Evolutionary conservation across 176 grass and related monocot species (phyloP).

Genomic region (Hsuehochloa calcarea): DNA sequence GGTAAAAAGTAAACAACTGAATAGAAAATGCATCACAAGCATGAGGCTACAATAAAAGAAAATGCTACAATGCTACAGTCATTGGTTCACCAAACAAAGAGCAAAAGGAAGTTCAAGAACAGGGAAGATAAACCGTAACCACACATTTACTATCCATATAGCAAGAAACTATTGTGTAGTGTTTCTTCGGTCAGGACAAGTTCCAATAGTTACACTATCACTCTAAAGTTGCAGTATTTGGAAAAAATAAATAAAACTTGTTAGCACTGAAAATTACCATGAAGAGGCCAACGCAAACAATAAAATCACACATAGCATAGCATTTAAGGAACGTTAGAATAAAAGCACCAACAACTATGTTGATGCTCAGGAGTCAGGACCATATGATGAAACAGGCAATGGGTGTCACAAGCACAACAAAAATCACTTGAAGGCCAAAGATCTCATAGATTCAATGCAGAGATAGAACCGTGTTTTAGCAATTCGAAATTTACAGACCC

Average conservation of each 20-base stretch:
- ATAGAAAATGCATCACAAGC: not conserved
- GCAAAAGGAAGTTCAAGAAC: not conserved
- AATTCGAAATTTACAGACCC: constrained; percentile 59
- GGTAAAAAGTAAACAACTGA: constrained; percentile 20
- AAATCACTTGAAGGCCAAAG: not conserved
- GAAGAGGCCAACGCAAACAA: not conserved
- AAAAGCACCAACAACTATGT: not conserved
- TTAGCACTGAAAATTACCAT: not conserved
- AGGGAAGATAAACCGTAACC: not conserved
- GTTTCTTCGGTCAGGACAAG: not conserved
- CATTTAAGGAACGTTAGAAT: not conserved
- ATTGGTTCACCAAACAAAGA: not conserved
- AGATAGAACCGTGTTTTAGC: not conserved
- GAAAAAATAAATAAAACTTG: not conserved
- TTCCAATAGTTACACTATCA: not conserved
- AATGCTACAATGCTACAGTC: not conserved
- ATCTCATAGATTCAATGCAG: not conserved
- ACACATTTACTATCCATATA: not conserved
- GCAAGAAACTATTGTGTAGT: constrained; percentile 3
- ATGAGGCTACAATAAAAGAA: not conserved
- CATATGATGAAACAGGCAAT: not conserved
- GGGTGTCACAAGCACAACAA: constrained; percentile 2
- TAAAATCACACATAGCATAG: not conserved
- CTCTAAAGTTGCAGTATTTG: not conserved
- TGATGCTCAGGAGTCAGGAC: not conserved